Conservation (phyloP, 2,329 filamentous ascomycete genomes). For the Shiraia bambusicola region DNA sequence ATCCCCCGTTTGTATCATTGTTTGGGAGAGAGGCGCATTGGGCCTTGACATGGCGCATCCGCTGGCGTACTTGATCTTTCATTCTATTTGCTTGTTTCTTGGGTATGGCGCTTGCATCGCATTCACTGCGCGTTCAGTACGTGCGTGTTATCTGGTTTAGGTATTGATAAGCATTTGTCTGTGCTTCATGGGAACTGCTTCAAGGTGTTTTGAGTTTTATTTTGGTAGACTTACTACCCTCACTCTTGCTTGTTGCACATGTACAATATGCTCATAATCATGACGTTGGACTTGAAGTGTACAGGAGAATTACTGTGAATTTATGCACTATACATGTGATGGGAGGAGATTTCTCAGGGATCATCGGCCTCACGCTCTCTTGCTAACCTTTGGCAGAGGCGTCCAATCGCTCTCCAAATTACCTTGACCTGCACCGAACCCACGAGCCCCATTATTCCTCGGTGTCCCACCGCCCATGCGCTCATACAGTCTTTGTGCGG, state of each 20-base stretch:
- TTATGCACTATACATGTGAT: too few relatives aligned
- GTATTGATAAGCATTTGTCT: too few relatives aligned
- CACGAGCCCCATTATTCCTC: slow-evolving; percentile 13
- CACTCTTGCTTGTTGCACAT: neutral
- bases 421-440: slow-evolving; percentile 16
- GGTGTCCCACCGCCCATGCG: slow-evolving; percentile 42
- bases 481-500: slow-evolving; percentile 59
- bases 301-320: too few relatives aligned
- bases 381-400: slow-evolving; percentile 27
- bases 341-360: too few relatives aligned
- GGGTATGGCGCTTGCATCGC: slow-evolving; percentile 26
- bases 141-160: too few relatives aligned
- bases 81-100: neutral
- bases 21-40: neutral
- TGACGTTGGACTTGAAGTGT: too few relatives aligned
- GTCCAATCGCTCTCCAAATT: slow-evolving; percentile 29
- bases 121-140: neutral
- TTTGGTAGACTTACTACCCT: neutral
- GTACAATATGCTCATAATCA: neutral
- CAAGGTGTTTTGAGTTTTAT: neutral
- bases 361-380: slow-evolving; percentile 13
- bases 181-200: too few relatives aligned
- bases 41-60: neutral
- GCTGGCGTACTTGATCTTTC: neutral
- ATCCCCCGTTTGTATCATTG: neutral